phyloP scores from a whole-genome alignment of 768 basidiomycete genomes.

The Trichaptum fuscoviolaceum region DNA sequence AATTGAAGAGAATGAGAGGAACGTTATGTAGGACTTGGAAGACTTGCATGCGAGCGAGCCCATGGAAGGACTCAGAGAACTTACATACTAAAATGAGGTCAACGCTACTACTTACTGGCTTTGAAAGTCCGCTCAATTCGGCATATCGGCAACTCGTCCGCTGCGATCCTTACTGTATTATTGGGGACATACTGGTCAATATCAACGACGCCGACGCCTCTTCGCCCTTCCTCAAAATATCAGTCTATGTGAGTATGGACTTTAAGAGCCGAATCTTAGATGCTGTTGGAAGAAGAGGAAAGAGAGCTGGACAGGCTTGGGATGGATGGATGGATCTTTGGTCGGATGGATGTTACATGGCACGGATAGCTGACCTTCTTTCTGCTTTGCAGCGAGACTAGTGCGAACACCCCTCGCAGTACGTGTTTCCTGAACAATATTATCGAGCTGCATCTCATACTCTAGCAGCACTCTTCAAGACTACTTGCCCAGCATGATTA shows the following conservation, averaged over 20 bases:
- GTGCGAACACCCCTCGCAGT: constrained; percentile 7
- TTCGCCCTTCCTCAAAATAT: neutral
- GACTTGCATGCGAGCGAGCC: too few species aligned
- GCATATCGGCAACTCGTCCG: neutral
- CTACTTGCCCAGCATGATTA: constrained; percentile 73
- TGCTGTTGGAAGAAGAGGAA: neutral
- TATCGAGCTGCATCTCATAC: neutral
- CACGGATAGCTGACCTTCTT: neutral
- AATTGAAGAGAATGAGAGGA: neutral
- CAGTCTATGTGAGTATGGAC: neutral
- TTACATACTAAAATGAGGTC: too few species aligned
- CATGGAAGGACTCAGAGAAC: too few species aligned
- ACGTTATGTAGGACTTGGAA: too few species aligned
- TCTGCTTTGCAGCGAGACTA: neutral
- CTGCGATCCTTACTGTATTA: too few species aligned
- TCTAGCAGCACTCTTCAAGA: constrained; percentile 1
- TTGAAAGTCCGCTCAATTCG: neutral
- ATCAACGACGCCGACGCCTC: neutral
- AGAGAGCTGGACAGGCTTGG: neutral
- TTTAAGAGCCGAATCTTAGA: neutral
- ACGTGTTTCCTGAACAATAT: neutral
- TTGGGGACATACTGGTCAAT: neutral
- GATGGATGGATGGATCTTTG: neutral
- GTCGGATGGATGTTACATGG: neutral
- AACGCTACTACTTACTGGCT: too few species aligned